Evolutionary conservation across 345 rosid genomes (phyloP), one percentile per base, ranked within the genome.

Genomic region (Mangifera indica): DNA sequence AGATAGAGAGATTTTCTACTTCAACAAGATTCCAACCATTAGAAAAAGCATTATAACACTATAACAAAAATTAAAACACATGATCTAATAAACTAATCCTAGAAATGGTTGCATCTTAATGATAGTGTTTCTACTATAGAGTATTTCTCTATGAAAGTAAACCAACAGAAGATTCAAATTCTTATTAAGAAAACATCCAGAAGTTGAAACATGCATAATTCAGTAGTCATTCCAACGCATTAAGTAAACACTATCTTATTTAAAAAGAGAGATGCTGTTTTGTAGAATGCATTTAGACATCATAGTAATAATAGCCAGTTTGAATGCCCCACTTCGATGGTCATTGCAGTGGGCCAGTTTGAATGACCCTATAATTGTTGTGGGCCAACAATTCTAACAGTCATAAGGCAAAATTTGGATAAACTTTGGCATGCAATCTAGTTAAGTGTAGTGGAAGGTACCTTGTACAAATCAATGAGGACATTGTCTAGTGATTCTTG

Each of bases 381-480:
- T 13, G 4, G 22, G 40, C 34, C 32, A 1, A 17, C 25, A 1
- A 17, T 26, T 56, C 18, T 14, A 44, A 57, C 26, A 48, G 6
- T 64, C 20, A 45, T 26, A 13, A 44, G 21, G 24, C 42, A 24
- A 9, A 29, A 6, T 46, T 22, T 12, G 40, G 34, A 55, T 22
- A 7, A 54, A 55, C 44, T 22, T 40, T 40, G 15, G 15, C 29
- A 29, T 63, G 52, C 61, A 4, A 40, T 11, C 20, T 11, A 11
- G 8, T 61, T 3, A 20, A 11, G 20, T 54, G 55, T 58, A 21
- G 20, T 26, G 14, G 11, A 18, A 61, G 13, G 48, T 70, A 92
- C 99, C 99, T 95, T 95, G 74, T 84, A 95, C 66, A 95, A 83
- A 85, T 95, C 98, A 52, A 95, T 85, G 75, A 95, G 97, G 72